phyloP scores from a whole-genome alignment of 345 rosid species.

The Salix dunnii region DNA sequence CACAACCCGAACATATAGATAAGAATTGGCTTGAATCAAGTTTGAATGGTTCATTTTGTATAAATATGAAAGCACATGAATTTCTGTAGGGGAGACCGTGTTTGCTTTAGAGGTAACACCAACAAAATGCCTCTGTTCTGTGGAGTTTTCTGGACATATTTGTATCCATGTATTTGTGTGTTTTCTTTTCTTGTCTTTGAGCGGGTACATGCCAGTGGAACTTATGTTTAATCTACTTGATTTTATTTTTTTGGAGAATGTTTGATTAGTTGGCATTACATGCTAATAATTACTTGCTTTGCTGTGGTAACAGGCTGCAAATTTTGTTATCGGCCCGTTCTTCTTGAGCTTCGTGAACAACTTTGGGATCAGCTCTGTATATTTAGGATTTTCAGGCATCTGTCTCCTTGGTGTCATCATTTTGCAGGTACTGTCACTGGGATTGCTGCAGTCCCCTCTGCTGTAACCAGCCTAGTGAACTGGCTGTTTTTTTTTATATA shows the following conservation, averaged over 20 bases:
- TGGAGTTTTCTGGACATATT: background rate
- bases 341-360: constrained; percentile 88
- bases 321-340: constrained; percentile 84
- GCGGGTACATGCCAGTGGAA: background rate
- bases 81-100: background rate
- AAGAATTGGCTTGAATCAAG: background rate
- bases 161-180: background rate
- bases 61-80: background rate
- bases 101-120: background rate
- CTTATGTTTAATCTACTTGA: background rate
- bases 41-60: background rate
- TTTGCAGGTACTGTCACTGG: background rate
- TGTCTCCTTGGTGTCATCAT: constrained; percentile 65
- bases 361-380: constrained; percentile 89
- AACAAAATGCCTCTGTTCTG: background rate
- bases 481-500: background rate
- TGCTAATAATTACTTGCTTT: constrained; percentile 6
- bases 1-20: background rate
- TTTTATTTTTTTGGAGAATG: background rate
- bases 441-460: background rate
- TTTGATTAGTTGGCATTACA: background rate
- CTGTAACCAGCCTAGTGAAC: background rate
- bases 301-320: constrained; percentile 57
- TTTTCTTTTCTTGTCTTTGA: background rate
- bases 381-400: constrained; percentile 72